Conservation (phyloP, 2,329 filamentous ascomycete genomes). For the Epichloe glyceriae region DNA sequence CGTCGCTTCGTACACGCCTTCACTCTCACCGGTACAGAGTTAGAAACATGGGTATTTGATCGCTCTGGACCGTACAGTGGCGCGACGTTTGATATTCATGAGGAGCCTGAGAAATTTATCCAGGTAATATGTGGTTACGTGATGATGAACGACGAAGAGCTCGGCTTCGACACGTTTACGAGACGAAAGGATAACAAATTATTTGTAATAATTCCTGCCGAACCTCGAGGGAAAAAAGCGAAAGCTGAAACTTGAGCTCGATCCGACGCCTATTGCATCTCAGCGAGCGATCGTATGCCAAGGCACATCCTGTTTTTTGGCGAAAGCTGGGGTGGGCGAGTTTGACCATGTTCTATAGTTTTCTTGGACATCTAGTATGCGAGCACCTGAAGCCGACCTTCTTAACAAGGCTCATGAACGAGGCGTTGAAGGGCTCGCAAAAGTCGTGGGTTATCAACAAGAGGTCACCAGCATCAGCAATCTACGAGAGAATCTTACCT, state of each 20-base stretch:
- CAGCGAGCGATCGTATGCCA: neutral
- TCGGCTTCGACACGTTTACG: constrained; percentile 6
- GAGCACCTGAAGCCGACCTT: neutral
- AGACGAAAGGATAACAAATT: neutral
- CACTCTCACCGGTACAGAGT: neutral
- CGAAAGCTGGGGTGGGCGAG: neutral
- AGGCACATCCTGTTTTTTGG: neutral
- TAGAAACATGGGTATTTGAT: constrained; percentile 4
- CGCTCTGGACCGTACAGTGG: constrained; percentile 4
- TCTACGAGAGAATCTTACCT: neutral
- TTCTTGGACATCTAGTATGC: neutral
- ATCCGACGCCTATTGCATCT: neutral
- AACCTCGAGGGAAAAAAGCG: neutral
- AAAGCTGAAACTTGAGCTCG: neutral
- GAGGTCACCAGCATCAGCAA: neutral
- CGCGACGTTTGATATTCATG: constrained; percentile 2
- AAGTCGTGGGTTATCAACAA: neutral
- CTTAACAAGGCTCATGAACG: neutral
- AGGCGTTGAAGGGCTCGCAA: neutral
- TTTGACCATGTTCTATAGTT: neutral
- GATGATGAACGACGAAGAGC: constrained; percentile 5
- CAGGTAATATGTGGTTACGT: constrained; percentile 1
- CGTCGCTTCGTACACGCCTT: neutral
- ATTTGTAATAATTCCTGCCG: neutral
- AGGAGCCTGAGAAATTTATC: neutral